These are phyloP conservation scores for Botrytis aclada DNA, from an alignment of 2,329 filamentous ascomycete species.

Conservation along the genomic window DNA sequence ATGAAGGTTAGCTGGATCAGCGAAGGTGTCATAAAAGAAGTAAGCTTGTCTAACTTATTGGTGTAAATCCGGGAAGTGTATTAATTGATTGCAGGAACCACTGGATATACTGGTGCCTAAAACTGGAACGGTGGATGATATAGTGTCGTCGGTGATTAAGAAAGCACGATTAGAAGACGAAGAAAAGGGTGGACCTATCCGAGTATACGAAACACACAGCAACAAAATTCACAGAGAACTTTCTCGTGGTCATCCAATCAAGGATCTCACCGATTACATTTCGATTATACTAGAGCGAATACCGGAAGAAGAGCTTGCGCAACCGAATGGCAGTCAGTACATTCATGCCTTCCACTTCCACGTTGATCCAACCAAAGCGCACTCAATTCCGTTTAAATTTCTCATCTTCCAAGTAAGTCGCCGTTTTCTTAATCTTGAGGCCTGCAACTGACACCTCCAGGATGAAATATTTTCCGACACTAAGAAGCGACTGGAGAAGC, in stretches of 20 bases:
- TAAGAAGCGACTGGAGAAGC: constrained; percentile 88
- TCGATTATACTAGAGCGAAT: constrained; percentile 77
- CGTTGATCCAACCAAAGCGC: constrained; percentile 76
- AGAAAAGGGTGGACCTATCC: constrained; percentile 62
- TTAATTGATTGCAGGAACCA: constrained; percentile 55
- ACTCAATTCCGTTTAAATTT: constrained; percentile 91
- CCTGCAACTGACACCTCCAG: constrained; percentile 42
- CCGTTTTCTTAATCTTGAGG: neutral
- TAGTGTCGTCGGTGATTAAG: constrained; percentile 72
- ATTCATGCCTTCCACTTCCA: constrained; percentile 92
- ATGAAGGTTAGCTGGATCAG: constrained; percentile 81
- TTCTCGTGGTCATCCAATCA: constrained; percentile 65
- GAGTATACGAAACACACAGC: constrained; percentile 78
- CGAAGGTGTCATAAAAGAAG: constrained; percentile 89
- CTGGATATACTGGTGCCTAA: constrained; percentile 85
- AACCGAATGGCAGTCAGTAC: constrained; percentile 48
- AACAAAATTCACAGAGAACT: constrained; percentile 84
- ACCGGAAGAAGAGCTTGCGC: constrained; percentile 67
- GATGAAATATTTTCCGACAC: constrained; percentile 86
- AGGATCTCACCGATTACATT: constrained; percentile 82
- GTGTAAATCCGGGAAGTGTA: constrained; percentile 23
- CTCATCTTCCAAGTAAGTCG: constrained; percentile 70
- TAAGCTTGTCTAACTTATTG: constrained; percentile 41
- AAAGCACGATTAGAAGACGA: constrained; percentile 80
- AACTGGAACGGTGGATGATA: constrained; percentile 74